Base-by-base conservation (phyloP, 306 rosid species). In the Lablab purpureus region DNA sequence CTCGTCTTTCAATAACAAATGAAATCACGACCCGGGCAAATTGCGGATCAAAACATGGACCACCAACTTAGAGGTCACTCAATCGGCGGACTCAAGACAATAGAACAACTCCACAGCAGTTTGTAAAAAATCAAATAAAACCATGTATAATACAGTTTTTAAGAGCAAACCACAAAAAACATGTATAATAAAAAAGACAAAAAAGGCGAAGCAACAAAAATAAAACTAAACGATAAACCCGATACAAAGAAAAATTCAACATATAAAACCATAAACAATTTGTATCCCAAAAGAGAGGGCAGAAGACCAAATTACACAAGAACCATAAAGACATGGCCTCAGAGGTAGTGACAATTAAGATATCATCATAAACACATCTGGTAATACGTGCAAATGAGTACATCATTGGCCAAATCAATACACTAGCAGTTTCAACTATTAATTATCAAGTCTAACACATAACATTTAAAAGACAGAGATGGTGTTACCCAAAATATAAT, bases 341-440 rank as follows among this genome's bases (percentile, higher is more conserved):
- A 85, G 90, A 73, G 87, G 92, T 91, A 91, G 97, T 89, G 97
- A 89, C 93, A 93, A 93, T 86, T 40, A 21, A 17, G 47, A 17
- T 90, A 82, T 88, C 97, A 87, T 91, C 98, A 93, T 1, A 8
- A 40, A 2, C 21, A 40, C 0, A 23, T 91, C 95, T 91, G 97
- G 27, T 79, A 81, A 80, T 84, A 86, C 78, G 68, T 77, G 90
- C 71, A 82, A 17, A 82, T 1, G 7, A 76, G 7, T 72, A 51
- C 98, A 86, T 91, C 97, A 90, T 83, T 3, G 94, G 97, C 98
- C 87, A 85, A 40, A 40, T 40, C 4, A 34, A 34, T 34, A 34
- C 40, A 34, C 40, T 34, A 34, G 9, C 6, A 32, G 8, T 4
- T 6, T 34, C 9, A 40, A 2, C 2, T 9, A 40, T 40, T 13